Conservation (phyloP, 2,329 filamentous ascomycete genomes). For the Aureobasidium sp. region DNA sequence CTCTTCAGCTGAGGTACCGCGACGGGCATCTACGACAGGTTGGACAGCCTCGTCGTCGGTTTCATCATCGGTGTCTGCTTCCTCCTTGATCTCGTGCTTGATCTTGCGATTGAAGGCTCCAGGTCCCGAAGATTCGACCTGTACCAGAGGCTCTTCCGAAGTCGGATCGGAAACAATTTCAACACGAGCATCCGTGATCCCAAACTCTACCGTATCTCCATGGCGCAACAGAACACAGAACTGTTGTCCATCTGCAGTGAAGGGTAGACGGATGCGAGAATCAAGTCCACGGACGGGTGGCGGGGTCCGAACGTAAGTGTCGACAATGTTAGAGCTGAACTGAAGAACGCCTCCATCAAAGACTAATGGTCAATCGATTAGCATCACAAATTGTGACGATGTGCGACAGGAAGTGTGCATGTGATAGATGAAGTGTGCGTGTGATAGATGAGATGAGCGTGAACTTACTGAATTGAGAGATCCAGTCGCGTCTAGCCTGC, state of each 20-base stretch:
- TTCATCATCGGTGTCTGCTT: background rate
- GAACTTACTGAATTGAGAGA: conserved; percentile 3
- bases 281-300: background rate
- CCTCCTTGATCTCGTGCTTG: background rate
- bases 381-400: background rate
- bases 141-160: background rate
- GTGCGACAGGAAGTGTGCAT: background rate
- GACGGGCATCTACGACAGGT: background rate
- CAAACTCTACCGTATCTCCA: background rate
- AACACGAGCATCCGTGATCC: background rate
- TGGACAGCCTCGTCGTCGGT: background rate
- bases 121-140: conserved; percentile 7
- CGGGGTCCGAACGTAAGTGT: background rate
- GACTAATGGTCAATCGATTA: background rate
- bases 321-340: background rate
- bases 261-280: background rate
- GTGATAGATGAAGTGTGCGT: background rate
- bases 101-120: background rate
- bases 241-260: background rate
- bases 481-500: conserved; percentile 1
- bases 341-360: background rate
- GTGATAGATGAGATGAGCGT: background rate
- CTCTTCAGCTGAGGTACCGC: background rate
- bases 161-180: background rate
- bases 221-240: background rate